Evolutionary conservation across 2,329 filamentous ascomycete species (phyloP).

Genomic region (Penicillium sp.): DNA sequence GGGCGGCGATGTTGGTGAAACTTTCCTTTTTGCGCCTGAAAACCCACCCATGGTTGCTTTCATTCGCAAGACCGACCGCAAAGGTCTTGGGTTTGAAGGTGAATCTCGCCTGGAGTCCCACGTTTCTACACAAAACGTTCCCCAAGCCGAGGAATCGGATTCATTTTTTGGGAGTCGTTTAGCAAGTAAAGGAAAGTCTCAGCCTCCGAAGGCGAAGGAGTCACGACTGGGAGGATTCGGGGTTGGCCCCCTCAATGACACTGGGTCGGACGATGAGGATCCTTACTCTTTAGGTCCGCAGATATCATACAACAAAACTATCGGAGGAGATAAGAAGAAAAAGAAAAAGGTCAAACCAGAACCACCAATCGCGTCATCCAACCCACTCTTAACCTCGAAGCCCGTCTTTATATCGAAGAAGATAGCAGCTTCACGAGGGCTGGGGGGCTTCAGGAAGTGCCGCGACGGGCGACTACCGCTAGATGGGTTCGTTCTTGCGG

Average conservation of each 20-base stretch:
- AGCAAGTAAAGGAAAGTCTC: constrained; percentile 34
- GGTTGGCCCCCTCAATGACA: constrained; percentile 86
- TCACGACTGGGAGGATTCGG: constrained; percentile 69
- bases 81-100: constrained; percentile 48
- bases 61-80: constrained; percentile 45
- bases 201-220: constrained; percentile 54
- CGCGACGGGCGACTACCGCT: constrained; percentile 79
- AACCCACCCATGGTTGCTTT: constrained; percentile 65
- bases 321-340: constrained; percentile 81
- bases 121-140: constrained; percentile 5
- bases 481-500: constrained; percentile 74
- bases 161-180: constrained; percentile 41
- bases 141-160: constrained; percentile 28
- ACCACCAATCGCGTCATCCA: constrained; percentile 53
- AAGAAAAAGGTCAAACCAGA: constrained; percentile 56
- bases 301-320: constrained; percentile 79
- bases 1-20: constrained; percentile 46
- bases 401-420: constrained; percentile 77
- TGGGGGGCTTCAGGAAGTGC: constrained; percentile 63
- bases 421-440: constrained; percentile 41
- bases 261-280: constrained; percentile 91
- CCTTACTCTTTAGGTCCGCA: constrained; percentile 88
- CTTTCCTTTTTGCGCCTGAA: constrained; percentile 80
- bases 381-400: constrained; percentile 63
- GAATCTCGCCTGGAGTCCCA: constrained; percentile 37